Evolutionary conservation across 768 basidiomycete species (phyloP).

Genomic region (Hygrocybe coccinea): DNA sequence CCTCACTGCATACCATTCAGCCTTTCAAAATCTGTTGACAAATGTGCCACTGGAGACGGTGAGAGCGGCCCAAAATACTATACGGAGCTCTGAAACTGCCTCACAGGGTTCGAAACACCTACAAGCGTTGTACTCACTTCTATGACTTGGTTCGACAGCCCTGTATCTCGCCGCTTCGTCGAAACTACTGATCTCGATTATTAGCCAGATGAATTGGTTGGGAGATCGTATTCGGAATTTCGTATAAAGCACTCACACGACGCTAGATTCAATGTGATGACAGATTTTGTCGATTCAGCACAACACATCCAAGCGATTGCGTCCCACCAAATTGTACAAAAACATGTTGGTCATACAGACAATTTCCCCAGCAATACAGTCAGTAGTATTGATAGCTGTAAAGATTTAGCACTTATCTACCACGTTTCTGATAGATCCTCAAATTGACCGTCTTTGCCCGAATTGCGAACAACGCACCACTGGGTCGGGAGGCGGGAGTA

Average conservation of each 20-base stretch:
- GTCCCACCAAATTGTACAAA: constrained; percentile 47
- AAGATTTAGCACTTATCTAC: neutral
- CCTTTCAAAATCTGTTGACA: constrained; percentile 19
- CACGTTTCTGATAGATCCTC: constrained; percentile 23
- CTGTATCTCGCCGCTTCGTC: constrained; percentile 1
- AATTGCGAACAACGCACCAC: too few species aligned
- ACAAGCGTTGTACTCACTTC: constrained; percentile 52
- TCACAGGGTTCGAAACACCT: constrained; percentile 60
- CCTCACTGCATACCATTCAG: constrained; percentile 12
- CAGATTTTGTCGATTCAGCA: constrained; percentile 66
- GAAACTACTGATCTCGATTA: neutral
- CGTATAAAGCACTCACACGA: constrained; percentile 6
- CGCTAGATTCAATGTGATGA: constrained; percentile 61
- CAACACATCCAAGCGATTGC: constrained; percentile 55
- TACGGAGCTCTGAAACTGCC: constrained; percentile 11
- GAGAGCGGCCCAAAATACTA: constrained; percentile 16
- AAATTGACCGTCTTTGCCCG: constrained; percentile 26
- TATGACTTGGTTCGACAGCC: constrained; percentile 44
- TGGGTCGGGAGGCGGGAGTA: constrained; percentile 2
- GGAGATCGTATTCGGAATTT: constrained; percentile 16
- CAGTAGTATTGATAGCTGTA: constrained; percentile 22
- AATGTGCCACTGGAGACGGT: constrained; percentile 79
- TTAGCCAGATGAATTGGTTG: constrained; percentile 60
- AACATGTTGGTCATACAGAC: constrained; percentile 75
- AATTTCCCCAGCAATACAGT: constrained; percentile 70